Conservation (phyloP, 345 rosid species). For the Cardiospermum halicacabum region DNA sequence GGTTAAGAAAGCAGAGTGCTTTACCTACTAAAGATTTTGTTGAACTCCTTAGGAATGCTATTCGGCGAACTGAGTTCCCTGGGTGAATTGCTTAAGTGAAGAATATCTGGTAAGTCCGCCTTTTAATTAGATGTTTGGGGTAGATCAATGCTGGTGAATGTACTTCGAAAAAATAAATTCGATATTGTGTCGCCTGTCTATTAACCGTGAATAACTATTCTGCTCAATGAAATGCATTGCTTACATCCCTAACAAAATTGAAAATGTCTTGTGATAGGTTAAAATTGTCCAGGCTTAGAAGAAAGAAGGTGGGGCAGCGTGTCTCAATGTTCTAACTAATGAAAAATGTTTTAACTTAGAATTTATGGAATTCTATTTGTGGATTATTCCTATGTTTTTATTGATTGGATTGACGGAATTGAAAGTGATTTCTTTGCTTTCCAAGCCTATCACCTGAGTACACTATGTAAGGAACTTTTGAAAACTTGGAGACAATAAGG, state of each 20-base stretch:
- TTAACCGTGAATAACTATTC: too few species aligned
- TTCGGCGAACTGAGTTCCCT: constrained; percentile 63
- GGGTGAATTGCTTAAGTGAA: constrained; percentile 95
- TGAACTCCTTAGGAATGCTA: constrained; percentile 74
- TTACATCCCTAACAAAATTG: not conserved
- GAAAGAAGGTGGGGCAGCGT: constrained; percentile 94
- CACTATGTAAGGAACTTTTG: constrained; percentile 78
- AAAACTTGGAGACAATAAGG: constrained; percentile 76
- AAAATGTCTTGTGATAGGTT: constrained; percentile 41
- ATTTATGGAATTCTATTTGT: not conserved
- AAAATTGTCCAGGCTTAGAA: constrained; percentile 79
- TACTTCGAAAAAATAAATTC: not conserved
- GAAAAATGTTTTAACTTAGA: constrained; percentile 74
- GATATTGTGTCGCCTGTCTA: not conserved
- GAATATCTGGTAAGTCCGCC: constrained; percentile 62
- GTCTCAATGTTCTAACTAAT: constrained; percentile 90
- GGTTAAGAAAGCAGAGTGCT: constrained; percentile 51
- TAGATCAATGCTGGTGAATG: not conserved
- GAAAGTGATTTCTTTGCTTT: too few species aligned
- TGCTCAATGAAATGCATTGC: not conserved
- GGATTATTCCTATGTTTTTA: constrained; percentile 1
- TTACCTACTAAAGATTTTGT: constrained; percentile 69
- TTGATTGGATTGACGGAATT: not conserved
- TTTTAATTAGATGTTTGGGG: not conserved
- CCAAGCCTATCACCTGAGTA: constrained; percentile 11